Evolutionary conservation across 805 yeast genomes (phyloP).

Genomic region (Brettanomyces naardenensis): DNA sequence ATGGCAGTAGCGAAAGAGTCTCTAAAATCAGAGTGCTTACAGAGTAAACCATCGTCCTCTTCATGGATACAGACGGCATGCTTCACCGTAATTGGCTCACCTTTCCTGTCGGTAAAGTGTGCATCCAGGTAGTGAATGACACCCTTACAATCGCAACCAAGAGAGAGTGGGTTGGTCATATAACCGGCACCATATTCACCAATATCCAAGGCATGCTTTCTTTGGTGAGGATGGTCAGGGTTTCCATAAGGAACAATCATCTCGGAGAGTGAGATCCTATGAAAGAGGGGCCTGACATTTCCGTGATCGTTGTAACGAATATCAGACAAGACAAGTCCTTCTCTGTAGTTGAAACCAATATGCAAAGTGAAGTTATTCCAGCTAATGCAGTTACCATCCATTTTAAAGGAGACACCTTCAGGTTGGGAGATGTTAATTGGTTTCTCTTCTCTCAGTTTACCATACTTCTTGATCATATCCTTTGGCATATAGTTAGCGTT

Average conservation of each 20-base stretch:
- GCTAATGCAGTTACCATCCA: slow-evolving; percentile 60
- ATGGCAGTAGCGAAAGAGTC: slow-evolving; percentile 69
- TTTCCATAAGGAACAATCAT: slow-evolving; percentile 83
- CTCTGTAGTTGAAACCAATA: slow-evolving; percentile 79
- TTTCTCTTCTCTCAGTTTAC: slow-evolving; percentile 53
- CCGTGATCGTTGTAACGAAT: slow-evolving; percentile 72
- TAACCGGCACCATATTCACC: slow-evolving; percentile 88
- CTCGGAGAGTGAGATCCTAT: slow-evolving; percentile 69
- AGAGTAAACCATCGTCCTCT: slow-evolving; percentile 75
- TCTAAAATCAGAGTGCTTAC: slow-evolving; percentile 80
- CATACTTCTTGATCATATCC: slow-evolving; percentile 53
- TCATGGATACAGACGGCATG: slow-evolving; percentile 81
- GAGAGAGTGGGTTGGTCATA: slow-evolving; percentile 70
- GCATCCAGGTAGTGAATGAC: slow-evolving; percentile 79
- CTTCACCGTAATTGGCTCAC: slow-evolving; percentile 63
- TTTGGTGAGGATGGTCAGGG: slow-evolving; percentile 74
- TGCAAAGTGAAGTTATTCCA: slow-evolving; percentile 78
- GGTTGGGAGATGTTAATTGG: slow-evolving; percentile 74
- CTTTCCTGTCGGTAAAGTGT: slow-evolving; percentile 59
- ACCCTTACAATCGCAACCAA: slow-evolving; percentile 85
- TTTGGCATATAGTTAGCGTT: slow-evolving; percentile 66
- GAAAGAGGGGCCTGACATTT: slow-evolving; percentile 63
- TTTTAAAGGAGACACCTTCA: slow-evolving; percentile 70
- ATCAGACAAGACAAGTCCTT: slow-evolving; percentile 74
- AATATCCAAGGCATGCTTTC: slow-evolving; percentile 80